These are phyloP conservation scores for Penicillium paradoxum DNA, from an alignment of 495 filamentous ascomycete species.

Conservation along the genomic window DNA sequence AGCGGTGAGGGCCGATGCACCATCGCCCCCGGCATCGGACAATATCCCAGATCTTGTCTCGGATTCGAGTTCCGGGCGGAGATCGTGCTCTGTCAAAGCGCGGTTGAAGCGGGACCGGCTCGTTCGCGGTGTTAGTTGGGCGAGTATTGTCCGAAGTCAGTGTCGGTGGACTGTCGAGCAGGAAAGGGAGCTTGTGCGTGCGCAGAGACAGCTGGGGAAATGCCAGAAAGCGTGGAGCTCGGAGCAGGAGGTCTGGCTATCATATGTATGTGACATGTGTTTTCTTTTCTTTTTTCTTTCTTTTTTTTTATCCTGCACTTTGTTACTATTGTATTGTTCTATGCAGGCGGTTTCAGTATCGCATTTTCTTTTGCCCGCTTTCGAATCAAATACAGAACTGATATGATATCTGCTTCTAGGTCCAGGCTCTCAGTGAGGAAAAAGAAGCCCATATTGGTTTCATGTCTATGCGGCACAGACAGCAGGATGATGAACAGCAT, in stretches of 20 bases:
- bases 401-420: conserved; percentile 16
- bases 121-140: conserved; percentile 32
- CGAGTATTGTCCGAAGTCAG: conserved; percentile 28
- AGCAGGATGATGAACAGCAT: conserved; percentile 36
- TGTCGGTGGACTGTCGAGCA: conserved; percentile 35
- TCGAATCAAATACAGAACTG: neutral
- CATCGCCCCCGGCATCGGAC: neutral
- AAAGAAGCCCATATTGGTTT: conserved; percentile 37
- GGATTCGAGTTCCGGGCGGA: conserved; percentile 6
- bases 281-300: neutral
- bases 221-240: conserved; percentile 45
- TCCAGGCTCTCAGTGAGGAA: conserved; percentile 35
- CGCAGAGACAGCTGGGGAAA: conserved; percentile 27
- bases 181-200: conserved; percentile 29
- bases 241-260: conserved; percentile 40
- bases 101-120: conserved; percentile 12
- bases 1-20: conserved; percentile 23
- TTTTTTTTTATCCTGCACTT: neutral
- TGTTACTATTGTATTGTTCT: neutral
- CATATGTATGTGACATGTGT: conserved; percentile 27
- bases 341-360: neutral
- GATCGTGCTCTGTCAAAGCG: neutral
- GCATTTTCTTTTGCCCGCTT: too few relatives aligned
- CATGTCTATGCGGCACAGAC: conserved; percentile 31
- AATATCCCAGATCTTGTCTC: conserved; percentile 2